phyloP scores from a whole-genome alignment of 1,284 basidiomycete species.

The Irpex rosettiformis region DNA sequence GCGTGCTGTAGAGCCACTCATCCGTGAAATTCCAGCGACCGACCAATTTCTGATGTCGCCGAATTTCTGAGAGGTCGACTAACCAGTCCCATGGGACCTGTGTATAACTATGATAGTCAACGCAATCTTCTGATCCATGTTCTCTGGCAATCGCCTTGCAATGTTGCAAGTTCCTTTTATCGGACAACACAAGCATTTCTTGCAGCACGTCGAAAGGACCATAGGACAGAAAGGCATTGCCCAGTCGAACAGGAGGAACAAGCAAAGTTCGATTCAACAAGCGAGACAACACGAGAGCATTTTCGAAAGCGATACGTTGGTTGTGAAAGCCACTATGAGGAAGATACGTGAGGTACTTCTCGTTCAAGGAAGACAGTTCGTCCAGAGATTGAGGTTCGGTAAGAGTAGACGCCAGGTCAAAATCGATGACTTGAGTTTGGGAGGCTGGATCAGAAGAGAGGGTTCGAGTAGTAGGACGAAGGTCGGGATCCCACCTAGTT shows the following conservation, averaged over 20 bases:
- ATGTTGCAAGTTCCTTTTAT: constrained; percentile 50
- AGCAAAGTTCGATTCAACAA: constrained; percentile 73
- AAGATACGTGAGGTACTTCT: constrained; percentile 58
- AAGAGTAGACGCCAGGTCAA: constrained; percentile 2
- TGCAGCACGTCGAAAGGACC: constrained; percentile 56
- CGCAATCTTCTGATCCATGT: constrained; percentile 47
- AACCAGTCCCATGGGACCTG: constrained; percentile 66
- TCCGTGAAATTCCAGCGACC: constrained; percentile 46
- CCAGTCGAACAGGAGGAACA: constrained; percentile 68
- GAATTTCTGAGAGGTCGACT: constrained; percentile 45
- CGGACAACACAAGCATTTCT: constrained; percentile 42
- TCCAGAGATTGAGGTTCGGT: not conserved
- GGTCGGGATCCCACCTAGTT: constrained; percentile 47
- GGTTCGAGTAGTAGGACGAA: not conserved
- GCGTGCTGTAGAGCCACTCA: constrained; percentile 40
- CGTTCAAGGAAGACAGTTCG: constrained; percentile 7
- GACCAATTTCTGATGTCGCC: constrained; percentile 36
- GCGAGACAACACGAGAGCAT: constrained; percentile 66
- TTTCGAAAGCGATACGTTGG: constrained; percentile 80
- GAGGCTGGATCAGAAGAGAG: constrained; percentile 1
- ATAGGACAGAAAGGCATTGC: constrained; percentile 59
- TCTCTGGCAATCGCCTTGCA: constrained; percentile 37
- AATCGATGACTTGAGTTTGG: constrained; percentile 5
- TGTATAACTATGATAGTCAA: constrained; percentile 55
- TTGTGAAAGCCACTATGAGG: constrained; percentile 84